Conservation (phyloP, 139 green algal species). For the Chlamydomonas sp. region DNA sequence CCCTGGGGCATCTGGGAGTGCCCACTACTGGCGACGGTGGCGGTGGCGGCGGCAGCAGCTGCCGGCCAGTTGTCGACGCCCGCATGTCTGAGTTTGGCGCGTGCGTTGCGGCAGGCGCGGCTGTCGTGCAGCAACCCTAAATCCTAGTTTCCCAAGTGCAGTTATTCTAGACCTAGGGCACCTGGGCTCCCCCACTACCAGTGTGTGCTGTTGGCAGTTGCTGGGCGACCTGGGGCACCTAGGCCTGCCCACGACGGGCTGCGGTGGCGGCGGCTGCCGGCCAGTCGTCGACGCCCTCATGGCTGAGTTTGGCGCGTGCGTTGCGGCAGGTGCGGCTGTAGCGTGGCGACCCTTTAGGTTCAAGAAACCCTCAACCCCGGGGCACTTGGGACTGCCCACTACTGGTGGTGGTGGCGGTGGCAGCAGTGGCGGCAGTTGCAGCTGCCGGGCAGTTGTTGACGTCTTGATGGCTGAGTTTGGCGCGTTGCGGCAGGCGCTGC, state of each 20-base stretch:
- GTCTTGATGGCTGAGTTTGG: neutral
- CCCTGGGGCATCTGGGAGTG: too few species aligned
- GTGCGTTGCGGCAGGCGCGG: neutral
- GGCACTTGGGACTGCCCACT: too few species aligned
- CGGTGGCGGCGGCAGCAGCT: slow-evolving; percentile 33
- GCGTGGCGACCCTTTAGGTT: too few species aligned
- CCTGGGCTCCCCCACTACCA: neutral
- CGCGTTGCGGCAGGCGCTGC: neutral
- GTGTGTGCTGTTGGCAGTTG: slow-evolving; percentile 36
- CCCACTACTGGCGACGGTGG: too few species aligned
- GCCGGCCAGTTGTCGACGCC: neutral
- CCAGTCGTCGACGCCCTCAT: neutral
- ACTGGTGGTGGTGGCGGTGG: too few species aligned
- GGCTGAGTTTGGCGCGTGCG: neutral
- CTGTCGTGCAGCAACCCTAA: too few species aligned
- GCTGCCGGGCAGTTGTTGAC: slow-evolving; percentile 12
- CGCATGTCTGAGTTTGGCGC: too few species aligned
- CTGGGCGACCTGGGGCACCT: slow-evolving; percentile 47
- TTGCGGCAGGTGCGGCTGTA: too few species aligned
- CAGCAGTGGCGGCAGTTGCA: too few species aligned
- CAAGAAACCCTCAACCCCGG: too few species aligned
- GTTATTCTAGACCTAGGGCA: neutral
- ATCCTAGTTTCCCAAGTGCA: neutral
- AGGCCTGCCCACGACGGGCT: too few species aligned
- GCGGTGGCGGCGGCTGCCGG: slow-evolving; percentile 16